Base-by-base conservation (phyloP, 176 grass and related monocot species). In the Poa pratensis region DNA sequence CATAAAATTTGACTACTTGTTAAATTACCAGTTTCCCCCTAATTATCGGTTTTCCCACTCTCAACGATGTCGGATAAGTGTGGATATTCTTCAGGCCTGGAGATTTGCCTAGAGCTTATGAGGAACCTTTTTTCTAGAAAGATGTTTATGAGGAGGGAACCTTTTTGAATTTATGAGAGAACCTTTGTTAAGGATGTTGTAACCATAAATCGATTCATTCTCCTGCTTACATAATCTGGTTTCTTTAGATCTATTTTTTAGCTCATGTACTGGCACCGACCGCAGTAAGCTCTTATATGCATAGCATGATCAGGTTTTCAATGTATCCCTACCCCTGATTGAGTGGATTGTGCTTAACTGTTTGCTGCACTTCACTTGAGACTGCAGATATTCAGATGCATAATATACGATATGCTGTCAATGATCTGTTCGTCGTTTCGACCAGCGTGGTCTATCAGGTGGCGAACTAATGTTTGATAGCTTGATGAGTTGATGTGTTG, bases 1-100 rank as follows among this genome's bases (percentile, higher is more conserved):
- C 87, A 92, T 86, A 92, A 92, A 80, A 89, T 79, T 79, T 69
- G 76, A 76, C 80, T 86, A 61, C 78, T 62, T 62, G 45, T 76
- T 86, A 50, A 86, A 48, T 86, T 86, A 45, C 57, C 78, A 73
- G 79, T 86, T 88, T 88, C 45, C 14, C 26, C 60, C 17, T 49
- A 73, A 37, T 82, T 88, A 32, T 32, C 54, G 57, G 84, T 73
- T 88, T 82, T 43, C 13, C 26, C 73, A 7, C 42, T 45, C 58
- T 18, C 20, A 66, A 65, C 17, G 50, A 48, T 70, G 28, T 79
- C 48, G 59, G 79, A 86, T 89, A 89, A 92, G 79, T 88, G 58
- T 26, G 73, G 79, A 83, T 86, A 88, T 73, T 82, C 78, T 82
- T 86, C 48, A 67, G 39, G 45, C 77, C 70, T 83, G 64, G 86